Conservation (phyloP, 371 early-diverging fungal genomes). For the Mortierella sp. region DNA sequence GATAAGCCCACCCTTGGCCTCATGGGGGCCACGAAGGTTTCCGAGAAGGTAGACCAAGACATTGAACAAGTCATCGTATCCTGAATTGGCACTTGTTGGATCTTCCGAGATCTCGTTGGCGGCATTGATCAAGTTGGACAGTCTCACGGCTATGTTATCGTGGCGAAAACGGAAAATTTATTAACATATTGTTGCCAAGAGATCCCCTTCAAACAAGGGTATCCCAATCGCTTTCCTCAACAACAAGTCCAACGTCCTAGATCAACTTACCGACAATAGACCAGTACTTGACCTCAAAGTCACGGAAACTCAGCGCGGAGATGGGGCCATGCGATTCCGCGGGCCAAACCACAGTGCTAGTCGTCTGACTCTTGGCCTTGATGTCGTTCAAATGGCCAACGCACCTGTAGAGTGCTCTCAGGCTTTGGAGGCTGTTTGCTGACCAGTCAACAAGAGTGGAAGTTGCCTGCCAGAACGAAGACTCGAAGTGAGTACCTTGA, state of each 20-base stretch:
- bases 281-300: slow-evolving; percentile 48
- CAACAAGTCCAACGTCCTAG: not conserved
- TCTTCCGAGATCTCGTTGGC: slow-evolving; percentile 38
- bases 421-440: slow-evolving; percentile 17
- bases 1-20: not conserved
- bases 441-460: slow-evolving; percentile 39
- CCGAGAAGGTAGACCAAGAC: slow-evolving; percentile 32
- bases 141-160: slow-evolving; percentile 29
- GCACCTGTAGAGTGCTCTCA: slow-evolving; percentile 31
- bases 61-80: slow-evolving; percentile 22
- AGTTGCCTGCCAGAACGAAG: slow-evolving; percentile 40
- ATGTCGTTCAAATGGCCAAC: slow-evolving; percentile 36
- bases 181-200: not conserved
- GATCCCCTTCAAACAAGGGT: no score
- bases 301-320: slow-evolving; percentile 24
- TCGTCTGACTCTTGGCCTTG: slow-evolving; percentile 20
- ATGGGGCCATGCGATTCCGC: slow-evolving; percentile 16
- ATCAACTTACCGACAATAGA: slow-evolving; percentile 35
- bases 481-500: slow-evolving; percentile 30
- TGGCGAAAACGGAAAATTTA: not conserved
- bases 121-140: slow-evolving; percentile 19
- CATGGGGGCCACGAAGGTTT: slow-evolving; percentile 4
- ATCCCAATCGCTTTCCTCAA: not conserved
- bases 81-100: slow-evolving; percentile 2
- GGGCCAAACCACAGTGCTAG: slow-evolving; percentile 21